Evolutionary conservation across 2,329 filamentous ascomycete species (phyloP).

Genomic region (Calonectria crousiana): DNA sequence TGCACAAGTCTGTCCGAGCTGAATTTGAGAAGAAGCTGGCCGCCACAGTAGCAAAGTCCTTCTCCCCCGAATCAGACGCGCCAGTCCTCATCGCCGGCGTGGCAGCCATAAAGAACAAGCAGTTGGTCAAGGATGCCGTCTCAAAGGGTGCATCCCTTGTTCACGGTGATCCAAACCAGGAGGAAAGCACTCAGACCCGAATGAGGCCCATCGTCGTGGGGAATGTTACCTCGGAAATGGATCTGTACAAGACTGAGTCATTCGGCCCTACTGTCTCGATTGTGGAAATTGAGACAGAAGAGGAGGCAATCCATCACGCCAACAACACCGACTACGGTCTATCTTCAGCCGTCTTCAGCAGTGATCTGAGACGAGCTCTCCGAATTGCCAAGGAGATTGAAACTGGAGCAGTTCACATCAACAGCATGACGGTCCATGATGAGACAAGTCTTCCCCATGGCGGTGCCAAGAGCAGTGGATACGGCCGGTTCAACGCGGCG

Average conservation of each 20-base stretch:
- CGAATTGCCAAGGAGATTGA: constrained; percentile 74
- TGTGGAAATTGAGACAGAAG: constrained; percentile 74
- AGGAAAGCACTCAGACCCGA: constrained; percentile 50
- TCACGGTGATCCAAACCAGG: constrained; percentile 51
- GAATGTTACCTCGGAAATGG: constrained; percentile 73
- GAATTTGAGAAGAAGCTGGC: constrained; percentile 61
- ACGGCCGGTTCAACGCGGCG: constrained; percentile 69
- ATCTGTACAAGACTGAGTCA: constrained; percentile 79
- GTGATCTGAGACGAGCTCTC: constrained; percentile 71
- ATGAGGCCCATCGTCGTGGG: constrained; percentile 77
- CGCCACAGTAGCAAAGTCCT: constrained; percentile 55
- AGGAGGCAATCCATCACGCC: constrained; percentile 78
- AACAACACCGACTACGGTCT: constrained; percentile 89
- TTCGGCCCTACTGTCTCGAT: constrained; percentile 83
- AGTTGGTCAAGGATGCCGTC: constrained; percentile 75
- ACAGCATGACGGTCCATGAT: constrained; percentile 75
- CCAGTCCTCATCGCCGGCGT: constrained; percentile 78
- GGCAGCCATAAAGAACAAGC: constrained; percentile 74
- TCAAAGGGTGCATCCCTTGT: constrained; percentile 72
- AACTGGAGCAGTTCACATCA: constrained; percentile 76
- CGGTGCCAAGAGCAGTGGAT: constrained; percentile 74
- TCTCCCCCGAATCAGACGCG: constrained; percentile 69
- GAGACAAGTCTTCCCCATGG: constrained; percentile 74
- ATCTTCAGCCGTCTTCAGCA: constrained; percentile 77
- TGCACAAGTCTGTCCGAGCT: constrained; percentile 61